These are phyloP conservation scores for Camellia lanceoleosa DNA, from an alignment of 148 eudicot species.

Conservation along the genomic window DNA sequence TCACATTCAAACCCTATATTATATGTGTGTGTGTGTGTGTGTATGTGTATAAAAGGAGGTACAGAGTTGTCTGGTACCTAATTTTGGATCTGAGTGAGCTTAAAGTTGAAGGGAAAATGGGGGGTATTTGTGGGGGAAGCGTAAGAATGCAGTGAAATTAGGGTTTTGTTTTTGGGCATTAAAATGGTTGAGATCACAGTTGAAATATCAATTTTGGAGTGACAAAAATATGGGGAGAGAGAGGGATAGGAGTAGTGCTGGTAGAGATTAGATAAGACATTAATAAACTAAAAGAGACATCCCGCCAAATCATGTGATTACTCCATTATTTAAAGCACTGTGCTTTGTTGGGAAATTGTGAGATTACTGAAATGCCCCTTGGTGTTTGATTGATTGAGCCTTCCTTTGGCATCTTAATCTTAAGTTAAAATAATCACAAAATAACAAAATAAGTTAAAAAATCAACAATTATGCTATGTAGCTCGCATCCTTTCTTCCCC, in stretches of 20 bases:
- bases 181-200: constrained; percentile 4
- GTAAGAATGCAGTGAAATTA: constrained; percentile 18
- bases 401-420: not conserved
- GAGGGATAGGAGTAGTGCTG: no score
- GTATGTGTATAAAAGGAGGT: constrained; percentile 10
- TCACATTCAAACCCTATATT: constrained; percentile 3
- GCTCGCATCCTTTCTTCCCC: no score
- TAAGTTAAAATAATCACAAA: no score
- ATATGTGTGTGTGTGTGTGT: not conserved
- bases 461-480: no score
- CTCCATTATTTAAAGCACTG: not conserved
- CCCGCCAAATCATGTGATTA: constrained; percentile 17
- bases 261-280: not conserved
- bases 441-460: no score
- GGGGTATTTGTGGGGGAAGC: constrained; percentile 5
- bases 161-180: constrained; percentile 19
- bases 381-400: not conserved
- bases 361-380: constrained; percentile 13
- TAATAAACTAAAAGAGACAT: not conserved
- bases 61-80: constrained; percentile 39
- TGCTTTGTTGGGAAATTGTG: not conserved
- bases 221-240: not conserved
- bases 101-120: constrained; percentile 21
- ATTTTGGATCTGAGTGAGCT: constrained; percentile 35
- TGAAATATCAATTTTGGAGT: not conserved